Conservation (phyloP, 2,329 filamentous ascomycete species). For the Chrysosporium queenslandicum region DNA sequence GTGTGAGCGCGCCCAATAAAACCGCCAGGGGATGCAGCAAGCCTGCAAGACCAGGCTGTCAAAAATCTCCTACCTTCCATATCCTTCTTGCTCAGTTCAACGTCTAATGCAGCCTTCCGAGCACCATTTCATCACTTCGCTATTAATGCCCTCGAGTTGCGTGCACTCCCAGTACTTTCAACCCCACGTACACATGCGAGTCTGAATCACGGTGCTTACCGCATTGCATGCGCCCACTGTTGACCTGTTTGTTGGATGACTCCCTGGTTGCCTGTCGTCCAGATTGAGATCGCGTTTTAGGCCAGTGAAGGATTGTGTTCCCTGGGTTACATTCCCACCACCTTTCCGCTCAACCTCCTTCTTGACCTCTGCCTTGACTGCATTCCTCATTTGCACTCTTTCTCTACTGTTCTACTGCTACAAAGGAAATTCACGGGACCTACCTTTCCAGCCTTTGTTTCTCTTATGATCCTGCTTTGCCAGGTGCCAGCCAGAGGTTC, state of each 20-base stretch:
- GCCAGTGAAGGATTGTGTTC: not conserved
- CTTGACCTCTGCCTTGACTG: not conserved
- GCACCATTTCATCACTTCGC: not conserved
- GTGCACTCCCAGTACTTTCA: no score
- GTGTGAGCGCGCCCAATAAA: slow-evolving; percentile 3
- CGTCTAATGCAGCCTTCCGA: not conserved
- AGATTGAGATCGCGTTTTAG: not conserved
- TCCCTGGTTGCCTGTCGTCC: not conserved
- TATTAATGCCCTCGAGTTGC: no score
- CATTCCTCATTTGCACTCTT: not conserved
- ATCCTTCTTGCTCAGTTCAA: not conserved
- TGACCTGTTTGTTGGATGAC: not conserved
- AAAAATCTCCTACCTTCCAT: slow-evolving; percentile 5
- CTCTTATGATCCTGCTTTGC: not conserved
- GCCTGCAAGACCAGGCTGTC: not conserved
- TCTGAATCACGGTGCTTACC: not conserved
- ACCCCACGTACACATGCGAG: no score
- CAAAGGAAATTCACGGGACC: not conserved
- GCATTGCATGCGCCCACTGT: no score
- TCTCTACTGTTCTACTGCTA: not conserved
- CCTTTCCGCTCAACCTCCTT: not conserved
- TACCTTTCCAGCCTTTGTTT: not conserved
- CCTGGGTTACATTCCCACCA: slow-evolving; percentile 6
- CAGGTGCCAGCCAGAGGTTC: not conserved
- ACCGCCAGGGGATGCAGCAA: slow-evolving; percentile 4